These are phyloP conservation scores for Syncephalis plumigaleata DNA, from an alignment of 371 early-diverging fungal genomes.

Conservation along the genomic window DNA sequence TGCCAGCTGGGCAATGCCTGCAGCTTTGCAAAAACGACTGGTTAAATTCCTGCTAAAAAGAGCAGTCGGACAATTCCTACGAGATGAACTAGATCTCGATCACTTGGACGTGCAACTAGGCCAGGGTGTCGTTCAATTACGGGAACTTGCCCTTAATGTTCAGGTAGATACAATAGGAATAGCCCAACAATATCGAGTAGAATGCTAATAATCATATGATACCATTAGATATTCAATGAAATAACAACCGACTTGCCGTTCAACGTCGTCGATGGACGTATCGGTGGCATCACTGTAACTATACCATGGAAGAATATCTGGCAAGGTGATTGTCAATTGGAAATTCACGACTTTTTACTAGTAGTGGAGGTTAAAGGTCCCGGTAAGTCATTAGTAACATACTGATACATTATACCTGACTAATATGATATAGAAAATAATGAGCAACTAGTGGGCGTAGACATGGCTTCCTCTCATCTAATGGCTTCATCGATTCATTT, in stretches of 20 bases:
- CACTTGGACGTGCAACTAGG: conserved; percentile 78
- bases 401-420: not conserved
- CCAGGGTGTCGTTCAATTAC: conserved; percentile 57
- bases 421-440: too few species aligned
- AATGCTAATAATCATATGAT: not conserved
- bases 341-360: conserved; percentile 50
- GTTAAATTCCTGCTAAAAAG: conserved; percentile 66
- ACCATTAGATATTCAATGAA: conserved; percentile 52
- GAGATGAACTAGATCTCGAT: conserved; percentile 57
- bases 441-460: too few species aligned
- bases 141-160: conserved; percentile 59
- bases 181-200: not conserved
- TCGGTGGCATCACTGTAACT: conserved; percentile 47
- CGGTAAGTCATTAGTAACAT: not conserved
- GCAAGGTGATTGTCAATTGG: conserved; percentile 54
- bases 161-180: conserved; percentile 24
- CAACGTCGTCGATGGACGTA: conserved; percentile 40
- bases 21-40: conserved; percentile 64
- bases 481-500: conserved; percentile 72
- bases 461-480: conserved; percentile 22
- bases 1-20: conserved; percentile 30
- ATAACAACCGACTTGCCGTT: conserved; percentile 46
- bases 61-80: conserved; percentile 72
- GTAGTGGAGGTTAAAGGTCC: conserved; percentile 12
- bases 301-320: conserved; percentile 74